These are phyloP conservation scores for Myxozyma neotropica DNA, from an alignment of 805 yeast species.

Conservation along the genomic window DNA sequence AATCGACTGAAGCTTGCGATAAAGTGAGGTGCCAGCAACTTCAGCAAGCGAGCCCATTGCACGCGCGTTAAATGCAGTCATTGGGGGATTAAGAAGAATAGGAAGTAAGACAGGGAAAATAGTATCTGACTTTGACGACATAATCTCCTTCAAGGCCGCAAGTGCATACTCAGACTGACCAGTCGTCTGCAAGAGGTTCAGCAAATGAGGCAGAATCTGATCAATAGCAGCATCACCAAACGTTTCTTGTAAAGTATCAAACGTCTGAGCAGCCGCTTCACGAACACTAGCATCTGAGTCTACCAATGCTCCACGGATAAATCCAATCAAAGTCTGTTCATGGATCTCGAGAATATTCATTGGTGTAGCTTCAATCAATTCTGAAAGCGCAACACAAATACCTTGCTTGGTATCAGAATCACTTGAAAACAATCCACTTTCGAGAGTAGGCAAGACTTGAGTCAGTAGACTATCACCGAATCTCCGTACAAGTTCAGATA, in stretches of 20 bases:
- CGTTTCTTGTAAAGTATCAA: slow-evolving; percentile 80
- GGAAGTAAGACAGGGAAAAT: slow-evolving; percentile 94
- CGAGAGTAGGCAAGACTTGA: slow-evolving; percentile 81
- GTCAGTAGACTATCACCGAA: slow-evolving; percentile 87
- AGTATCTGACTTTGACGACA: slow-evolving; percentile 85
- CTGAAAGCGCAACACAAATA: slow-evolving; percentile 89
- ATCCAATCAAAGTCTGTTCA: slow-evolving; percentile 68
- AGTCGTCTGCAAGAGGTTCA: slow-evolving; percentile 63
- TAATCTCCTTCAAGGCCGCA: slow-evolving; percentile 84
- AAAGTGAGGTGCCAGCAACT: slow-evolving; percentile 83
- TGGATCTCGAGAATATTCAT: slow-evolving; percentile 61
- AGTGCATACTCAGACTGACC: slow-evolving; percentile 73
- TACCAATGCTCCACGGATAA: slow-evolving; percentile 76
- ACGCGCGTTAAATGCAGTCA: slow-evolving; percentile 79
- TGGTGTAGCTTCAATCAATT: slow-evolving; percentile 72
- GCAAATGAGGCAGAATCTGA: slow-evolving; percentile 80
- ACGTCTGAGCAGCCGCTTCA: slow-evolving; percentile 87
- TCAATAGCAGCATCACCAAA: slow-evolving; percentile 87
- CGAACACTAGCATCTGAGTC: slow-evolving; percentile 76
- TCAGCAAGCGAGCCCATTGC: slow-evolving; percentile 85
- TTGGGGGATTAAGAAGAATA: slow-evolving; percentile 76
- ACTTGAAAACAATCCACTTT: slow-evolving; percentile 57
- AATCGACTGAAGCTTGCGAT: slow-evolving; percentile 70
- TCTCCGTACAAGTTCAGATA: slow-evolving; percentile 92
- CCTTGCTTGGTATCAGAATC: slow-evolving; percentile 93